Evolutionary conservation across 83 land plant species (phyloP), one percentile per base, ranked within the genome.

Genomic region (Larix sibirica): DNA sequence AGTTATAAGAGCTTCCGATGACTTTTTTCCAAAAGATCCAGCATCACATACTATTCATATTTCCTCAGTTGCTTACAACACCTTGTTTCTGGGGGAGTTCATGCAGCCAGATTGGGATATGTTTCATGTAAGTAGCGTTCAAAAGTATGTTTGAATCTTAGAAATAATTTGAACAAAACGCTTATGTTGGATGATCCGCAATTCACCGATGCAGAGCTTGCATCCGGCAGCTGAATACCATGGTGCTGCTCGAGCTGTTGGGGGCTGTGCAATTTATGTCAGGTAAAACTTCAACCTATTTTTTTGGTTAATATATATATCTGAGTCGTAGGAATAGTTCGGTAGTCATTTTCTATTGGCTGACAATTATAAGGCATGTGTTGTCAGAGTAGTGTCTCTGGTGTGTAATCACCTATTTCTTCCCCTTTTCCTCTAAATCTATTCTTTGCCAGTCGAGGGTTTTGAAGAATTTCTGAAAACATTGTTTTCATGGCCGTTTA

Each of bases 51-150:
- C 99, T 9, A 95, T 96, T 61, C 99, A 96, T 74, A 90, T 96
- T 28, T 94, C 96, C 18, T 87, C 96, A 2, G 97, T 93, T 54
- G 99, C 98, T 17, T 96, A 96, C 80, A 96, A 96, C 81, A 87
- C 91, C 28, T 86, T 96, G 77, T 96, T 96, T 84, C 86, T 96
- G 13, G 99, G 96, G 16, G 98, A 96, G 79, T 86, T 95, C 79
- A 95, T 96, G 99, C 89, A 84, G 82, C 96, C 99, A 4, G 99
- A 96, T 85, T 96, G 99, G 99, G 99, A 96, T 82, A 96, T 96
- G 99, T 96, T 96, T 83, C 99, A 96, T 23, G 96, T 96, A 80
- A 87, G 90, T 84, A 26, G 79, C 20, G 61, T 50, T 54, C 17
- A 26, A 21, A 47, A 7, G 56, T 12, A 9, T 74, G 58, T 54